Evolutionary conservation across 1,284 basidiomycete species (phyloP).

Genomic region (Singerocomus inundabilis): DNA sequence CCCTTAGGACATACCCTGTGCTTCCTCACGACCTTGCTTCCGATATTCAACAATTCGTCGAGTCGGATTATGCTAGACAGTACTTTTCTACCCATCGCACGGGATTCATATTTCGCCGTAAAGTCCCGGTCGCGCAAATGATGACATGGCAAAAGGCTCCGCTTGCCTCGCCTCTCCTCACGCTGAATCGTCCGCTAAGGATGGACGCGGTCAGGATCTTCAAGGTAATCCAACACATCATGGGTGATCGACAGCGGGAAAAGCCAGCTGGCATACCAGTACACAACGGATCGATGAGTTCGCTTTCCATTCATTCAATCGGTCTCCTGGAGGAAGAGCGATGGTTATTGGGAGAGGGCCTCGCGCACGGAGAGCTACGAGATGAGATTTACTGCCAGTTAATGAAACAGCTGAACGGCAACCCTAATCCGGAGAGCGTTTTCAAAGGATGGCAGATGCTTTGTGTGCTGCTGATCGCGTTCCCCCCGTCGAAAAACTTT

Average conservation of each 20-base stretch:
- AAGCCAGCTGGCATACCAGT: constrained; percentile 47
- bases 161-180: constrained; percentile 70
- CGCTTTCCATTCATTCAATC: constrained; percentile 40
- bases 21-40: constrained; percentile 75
- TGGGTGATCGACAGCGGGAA: constrained; percentile 85
- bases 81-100: constrained; percentile 89
- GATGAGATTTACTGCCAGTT: constrained; percentile 92
- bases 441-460: constrained; percentile 92
- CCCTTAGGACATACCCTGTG: constrained; percentile 40
- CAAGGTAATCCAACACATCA: constrained; percentile 86
- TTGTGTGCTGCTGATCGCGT: constrained; percentile 83
- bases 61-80: constrained; percentile 78
- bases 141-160: constrained; percentile 88
- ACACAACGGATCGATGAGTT: constrained; percentile 56
- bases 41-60: constrained; percentile 82
- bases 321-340: constrained; percentile 79
- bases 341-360: constrained; percentile 79
- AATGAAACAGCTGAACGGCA: constrained; percentile 85
- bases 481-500: constrained; percentile 89
- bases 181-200: constrained; percentile 62
- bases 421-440: constrained; percentile 77
- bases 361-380: constrained; percentile 76
- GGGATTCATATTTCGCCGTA: constrained; percentile 79
- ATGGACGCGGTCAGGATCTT: constrained; percentile 82
- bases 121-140: constrained; percentile 77